phyloP scores from a whole-genome alignment of 257 asterid species.

The Primulina eburnea region DNA sequence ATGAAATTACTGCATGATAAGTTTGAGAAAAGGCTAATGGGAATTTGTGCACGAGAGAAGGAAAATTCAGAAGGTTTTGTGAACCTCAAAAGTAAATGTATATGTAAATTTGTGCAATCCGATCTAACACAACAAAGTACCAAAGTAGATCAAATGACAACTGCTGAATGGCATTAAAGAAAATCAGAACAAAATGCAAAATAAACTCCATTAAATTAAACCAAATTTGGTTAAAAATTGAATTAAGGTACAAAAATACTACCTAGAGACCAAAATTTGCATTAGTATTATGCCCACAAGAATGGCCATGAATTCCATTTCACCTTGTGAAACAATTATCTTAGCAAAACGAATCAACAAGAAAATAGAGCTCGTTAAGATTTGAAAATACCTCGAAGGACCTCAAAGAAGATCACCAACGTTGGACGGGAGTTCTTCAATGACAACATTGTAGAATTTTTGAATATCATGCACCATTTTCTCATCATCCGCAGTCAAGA shows the following conservation, averaged over 20 bases:
- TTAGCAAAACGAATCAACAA: conserved; percentile 11
- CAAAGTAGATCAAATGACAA: not conserved
- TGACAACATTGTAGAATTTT: conserved; percentile 54
- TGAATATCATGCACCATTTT: conserved; percentile 56
- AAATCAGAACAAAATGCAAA: too few species aligned
- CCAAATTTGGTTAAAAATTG: conserved; percentile 9
- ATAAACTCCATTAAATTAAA: not conserved
- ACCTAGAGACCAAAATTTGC: conserved; percentile 18
- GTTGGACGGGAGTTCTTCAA: conserved; percentile 61
- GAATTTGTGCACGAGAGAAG: too few species aligned
- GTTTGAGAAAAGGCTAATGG: too few species aligned
- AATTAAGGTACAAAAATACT: conserved; percentile 14
- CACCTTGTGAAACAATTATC: not conserved
- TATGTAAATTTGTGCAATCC: not conserved
- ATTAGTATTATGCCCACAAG: conserved; percentile 7
- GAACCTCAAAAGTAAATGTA: too few species aligned
- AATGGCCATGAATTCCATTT: conserved; percentile 2
- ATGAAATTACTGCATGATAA: too few species aligned
- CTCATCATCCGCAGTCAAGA: conserved; percentile 52
- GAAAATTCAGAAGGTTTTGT: too few species aligned
- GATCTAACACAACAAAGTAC: not conserved
- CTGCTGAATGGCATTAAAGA: not conserved
- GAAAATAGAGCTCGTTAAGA: not conserved
- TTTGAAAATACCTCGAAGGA: not conserved
- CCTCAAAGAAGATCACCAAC: conserved; percentile 56